Conservation (phyloP, 768 basidiomycete species). For the Russula earlei region DNA sequence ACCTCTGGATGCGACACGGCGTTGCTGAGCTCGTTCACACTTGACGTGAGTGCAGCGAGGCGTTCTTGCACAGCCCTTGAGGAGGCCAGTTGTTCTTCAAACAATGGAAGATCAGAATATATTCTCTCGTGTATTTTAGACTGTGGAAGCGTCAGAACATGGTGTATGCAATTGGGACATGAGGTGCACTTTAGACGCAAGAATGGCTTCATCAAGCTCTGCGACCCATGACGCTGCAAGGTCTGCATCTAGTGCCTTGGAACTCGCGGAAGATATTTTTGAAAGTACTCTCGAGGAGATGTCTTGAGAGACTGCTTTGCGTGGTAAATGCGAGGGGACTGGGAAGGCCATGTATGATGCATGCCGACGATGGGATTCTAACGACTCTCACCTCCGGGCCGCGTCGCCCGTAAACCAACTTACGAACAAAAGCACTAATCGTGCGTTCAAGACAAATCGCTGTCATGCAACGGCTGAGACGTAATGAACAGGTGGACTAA, state of each 20-base stretch:
- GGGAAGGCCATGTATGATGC: conserved; percentile 56
- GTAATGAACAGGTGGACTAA: conserved; percentile 7
- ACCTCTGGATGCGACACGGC: conserved; percentile 56
- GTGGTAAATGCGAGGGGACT: conserved; percentile 63
- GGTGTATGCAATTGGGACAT: neutral
- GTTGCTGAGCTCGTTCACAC: conserved; percentile 43
- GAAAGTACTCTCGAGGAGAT: conserved; percentile 63
- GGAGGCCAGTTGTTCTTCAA: conserved; percentile 52
- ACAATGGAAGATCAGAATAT: conserved; percentile 49
- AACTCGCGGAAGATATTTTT: conserved; percentile 55
- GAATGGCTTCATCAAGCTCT: conserved; percentile 65
- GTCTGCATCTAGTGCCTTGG: conserved; percentile 46
- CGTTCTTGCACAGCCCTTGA: conserved; percentile 59
- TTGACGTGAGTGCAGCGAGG: conserved; percentile 38
- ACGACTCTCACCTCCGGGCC: neutral
- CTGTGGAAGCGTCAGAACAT: conserved; percentile 28
- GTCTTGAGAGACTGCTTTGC: conserved; percentile 49
- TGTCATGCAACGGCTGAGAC: neutral
- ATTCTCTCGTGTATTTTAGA: conserved; percentile 66
- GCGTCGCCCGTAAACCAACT: neutral
- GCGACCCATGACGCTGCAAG: conserved; percentile 60
- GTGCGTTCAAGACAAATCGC: neutral
- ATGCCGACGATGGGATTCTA: neutral
- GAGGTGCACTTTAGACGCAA: conserved; percentile 51
- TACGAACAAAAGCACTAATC: neutral